A percentile compares a stretch with the other conserved stretches of the same genome.
These are phyloP conservation scores for Xylaria grammica DNA, from an alignment of 495 filamentous ascomycete species.

Conservation along the genomic window DNA sequence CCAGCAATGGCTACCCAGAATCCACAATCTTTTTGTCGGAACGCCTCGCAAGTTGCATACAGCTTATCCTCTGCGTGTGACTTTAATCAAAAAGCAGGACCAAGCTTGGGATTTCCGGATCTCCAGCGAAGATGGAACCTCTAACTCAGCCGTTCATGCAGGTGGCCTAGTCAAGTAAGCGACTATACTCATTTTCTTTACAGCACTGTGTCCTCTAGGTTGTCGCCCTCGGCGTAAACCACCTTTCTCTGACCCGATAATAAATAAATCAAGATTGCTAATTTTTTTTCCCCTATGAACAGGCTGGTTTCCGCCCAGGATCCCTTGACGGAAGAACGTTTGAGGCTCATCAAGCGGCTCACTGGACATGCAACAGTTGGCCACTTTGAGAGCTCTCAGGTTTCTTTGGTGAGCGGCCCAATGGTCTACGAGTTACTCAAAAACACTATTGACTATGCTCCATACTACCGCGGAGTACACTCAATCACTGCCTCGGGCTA, in stretches of 20 bases:
- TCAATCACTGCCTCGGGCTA: constrained; percentile 33
- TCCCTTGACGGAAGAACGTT: neutral
- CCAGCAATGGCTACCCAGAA: constrained; percentile 22
- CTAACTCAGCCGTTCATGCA: neutral
- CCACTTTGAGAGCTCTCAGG: constrained; percentile 6
- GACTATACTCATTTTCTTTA: no score
- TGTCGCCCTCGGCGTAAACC: no score
- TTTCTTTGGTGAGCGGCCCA: constrained; percentile 28
- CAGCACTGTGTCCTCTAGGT: no score
- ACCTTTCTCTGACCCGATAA: no score
- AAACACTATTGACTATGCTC: constrained; percentile 40
- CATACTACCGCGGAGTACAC: constrained; percentile 44
- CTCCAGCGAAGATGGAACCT: neutral
- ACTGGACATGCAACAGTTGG: neutral
- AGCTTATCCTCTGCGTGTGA: neutral
- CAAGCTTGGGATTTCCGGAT: neutral
- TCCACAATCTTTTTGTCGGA: constrained; percentile 10
- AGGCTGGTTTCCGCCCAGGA: neutral
- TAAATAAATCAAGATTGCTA: no score
- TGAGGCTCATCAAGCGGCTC: constrained; percentile 9
- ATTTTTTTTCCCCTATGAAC: no score
- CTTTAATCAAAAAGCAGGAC: neutral
- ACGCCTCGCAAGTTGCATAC: neutral
- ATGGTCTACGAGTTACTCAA: constrained; percentile 44
- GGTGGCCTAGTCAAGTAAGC: neutral